Base-by-base conservation (phyloP, 2,329 filamentous ascomycete species). In the Colletotrichum neosansevieriae region DNA sequence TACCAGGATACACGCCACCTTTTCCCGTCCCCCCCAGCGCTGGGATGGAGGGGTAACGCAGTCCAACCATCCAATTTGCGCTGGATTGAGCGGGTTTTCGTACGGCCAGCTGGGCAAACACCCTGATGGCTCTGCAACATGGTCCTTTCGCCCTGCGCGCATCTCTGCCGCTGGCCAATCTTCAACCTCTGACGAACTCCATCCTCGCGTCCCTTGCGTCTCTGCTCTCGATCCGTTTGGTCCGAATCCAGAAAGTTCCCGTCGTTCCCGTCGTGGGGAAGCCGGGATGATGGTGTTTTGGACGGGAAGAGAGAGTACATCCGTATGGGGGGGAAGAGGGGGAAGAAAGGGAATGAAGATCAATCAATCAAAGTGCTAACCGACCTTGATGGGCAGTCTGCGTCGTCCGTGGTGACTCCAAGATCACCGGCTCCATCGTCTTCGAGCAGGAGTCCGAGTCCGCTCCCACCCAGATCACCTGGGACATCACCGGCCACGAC, bases 321-420 rank as follows among this genome's bases (percentile, higher is more conserved):
- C n/a, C n/a, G n/a, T n/a, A n/a, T n/a, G n/a, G n/a, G n/a, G n/a
- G n/a, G n/a, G n/a, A n/a, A n/a, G n/a, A n/a, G 19, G 19, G 45
- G 24, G 24, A 24, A 5, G 4, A 24, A 24, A 24, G 24, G 24
- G 24, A 24, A 24, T 65, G 60, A 69, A 69, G 71, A 68, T 70
- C 74, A 76, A 61, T 13, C 75, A 10, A 29, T 51, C 47, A 21
- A 32, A 24, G n/a, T 57, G 67, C 50, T 68, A 45, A 38, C 36
- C 12, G 2, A 58, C 57, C 36, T 44, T 47, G 51, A 60, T 50
- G 77, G 69, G 29, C 79, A 98, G 96, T 98, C 86, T 93, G 92
- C 85, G 94, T 97, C 82, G 85, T 99, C 87, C 95, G 96, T 84
- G 96, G 96, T 89, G 96, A 98, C 89, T 94, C 94, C 83, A 97